A percentile compares a stretch with the other conserved stretches of the same genome.
Evolutionary conservation across 176 grass and related monocot species (phyloP).

Genomic region (Oryza longistaminata): DNA sequence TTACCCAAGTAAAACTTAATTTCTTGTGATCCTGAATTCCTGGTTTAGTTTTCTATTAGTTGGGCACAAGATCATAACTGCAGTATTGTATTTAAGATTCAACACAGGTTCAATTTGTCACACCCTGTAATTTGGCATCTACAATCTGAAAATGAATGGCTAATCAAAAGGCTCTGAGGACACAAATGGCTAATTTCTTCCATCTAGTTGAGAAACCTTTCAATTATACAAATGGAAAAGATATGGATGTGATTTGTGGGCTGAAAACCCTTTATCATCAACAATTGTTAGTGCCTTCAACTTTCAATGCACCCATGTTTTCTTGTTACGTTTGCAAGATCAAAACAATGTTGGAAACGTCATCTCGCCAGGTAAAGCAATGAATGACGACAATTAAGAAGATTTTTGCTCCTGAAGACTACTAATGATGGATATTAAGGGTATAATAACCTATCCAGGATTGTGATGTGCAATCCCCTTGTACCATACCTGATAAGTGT

Average conservation of each 20-base stretch:
- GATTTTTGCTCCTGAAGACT: slow-evolving; percentile 3
- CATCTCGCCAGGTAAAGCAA: slow-evolving; percentile 39
- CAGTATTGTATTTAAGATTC: background rate
- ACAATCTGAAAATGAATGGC: background rate
- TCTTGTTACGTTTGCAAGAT: slow-evolving; percentile 34
- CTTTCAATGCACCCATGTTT: slow-evolving; percentile 37
- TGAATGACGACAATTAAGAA: slow-evolving; percentile 4
- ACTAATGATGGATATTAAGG: slow-evolving; percentile 34
- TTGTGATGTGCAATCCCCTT: slow-evolving; percentile 24
- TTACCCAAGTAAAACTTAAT: background rate
- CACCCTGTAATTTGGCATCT: background rate
- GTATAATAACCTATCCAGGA: slow-evolving; percentile 21
- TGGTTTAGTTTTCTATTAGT: background rate
- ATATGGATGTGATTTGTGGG: slow-evolving; percentile 22
- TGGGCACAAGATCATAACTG: background rate
- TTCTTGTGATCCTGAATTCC: background rate
- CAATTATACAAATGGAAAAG: slow-evolving; percentile 36
- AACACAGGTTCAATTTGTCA: background rate
- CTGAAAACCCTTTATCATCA: slow-evolving; percentile 38
- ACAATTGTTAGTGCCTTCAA: slow-evolving; percentile 44
- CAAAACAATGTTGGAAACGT: slow-evolving; percentile 35
- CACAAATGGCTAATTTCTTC: slow-evolving; percentile 10
- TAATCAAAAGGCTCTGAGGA: slow-evolving; percentile 6
- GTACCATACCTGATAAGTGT: slow-evolving; percentile 35
- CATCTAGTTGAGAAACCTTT: slow-evolving; percentile 40